Evolutionary conservation across 2,329 filamentous ascomycete species (phyloP).

Genomic region (Claviceps humidiphila): DNA sequence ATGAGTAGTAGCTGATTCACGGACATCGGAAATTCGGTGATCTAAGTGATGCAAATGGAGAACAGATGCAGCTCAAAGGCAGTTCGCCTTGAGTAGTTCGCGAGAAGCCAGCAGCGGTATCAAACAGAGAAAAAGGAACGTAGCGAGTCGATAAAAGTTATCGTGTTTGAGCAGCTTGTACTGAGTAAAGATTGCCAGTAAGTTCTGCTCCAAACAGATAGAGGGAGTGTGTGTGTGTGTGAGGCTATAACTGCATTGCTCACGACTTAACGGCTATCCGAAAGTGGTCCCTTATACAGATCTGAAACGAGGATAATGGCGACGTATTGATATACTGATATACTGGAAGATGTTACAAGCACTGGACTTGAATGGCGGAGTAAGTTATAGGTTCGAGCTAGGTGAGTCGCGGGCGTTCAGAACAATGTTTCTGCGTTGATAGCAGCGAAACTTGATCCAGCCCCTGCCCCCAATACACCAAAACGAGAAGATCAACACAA

Average conservation of each 20-base stretch:
- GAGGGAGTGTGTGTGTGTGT: not conserved
- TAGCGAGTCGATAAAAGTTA: not conserved
- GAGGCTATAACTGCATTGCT: not conserved
- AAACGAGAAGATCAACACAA: not conserved
- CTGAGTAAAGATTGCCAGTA: not conserved
- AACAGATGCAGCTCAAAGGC: not conserved
- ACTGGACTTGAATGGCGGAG: not conserved
- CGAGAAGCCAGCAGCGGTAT: not conserved
- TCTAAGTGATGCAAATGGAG: not conserved
- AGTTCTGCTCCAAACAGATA: not conserved
- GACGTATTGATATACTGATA: not conserved
- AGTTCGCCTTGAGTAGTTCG: not conserved
- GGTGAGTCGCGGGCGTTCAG: not conserved
- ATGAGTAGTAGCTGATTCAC: constrained; percentile 12
- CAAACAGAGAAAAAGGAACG: not conserved
- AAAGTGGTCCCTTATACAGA: not conserved
- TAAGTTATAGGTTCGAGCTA: not conserved
- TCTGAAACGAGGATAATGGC: not conserved
- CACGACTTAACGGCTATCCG: not conserved
- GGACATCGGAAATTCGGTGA: constrained; percentile 4
- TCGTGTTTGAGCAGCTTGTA: not conserved
- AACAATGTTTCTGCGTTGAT: not conserved
- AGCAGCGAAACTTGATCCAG: not conserved
- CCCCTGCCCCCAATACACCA: not conserved
- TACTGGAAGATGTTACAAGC: not conserved